phyloP scores from a whole-genome alignment of 148 eudicot genomes.

The Arbutus unedo region DNA sequence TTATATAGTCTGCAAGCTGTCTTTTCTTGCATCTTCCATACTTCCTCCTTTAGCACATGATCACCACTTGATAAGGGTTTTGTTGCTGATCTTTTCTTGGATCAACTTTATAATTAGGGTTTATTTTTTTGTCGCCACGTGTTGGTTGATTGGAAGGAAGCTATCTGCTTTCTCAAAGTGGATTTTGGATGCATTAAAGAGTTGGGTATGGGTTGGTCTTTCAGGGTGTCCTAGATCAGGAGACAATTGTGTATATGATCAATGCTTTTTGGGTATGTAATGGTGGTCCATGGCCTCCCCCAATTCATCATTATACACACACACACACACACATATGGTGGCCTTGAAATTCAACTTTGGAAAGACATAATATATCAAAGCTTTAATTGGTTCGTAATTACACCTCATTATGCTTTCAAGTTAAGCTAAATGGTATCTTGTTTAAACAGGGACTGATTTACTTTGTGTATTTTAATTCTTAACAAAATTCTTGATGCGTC shows the following conservation, averaged over 20 bases:
- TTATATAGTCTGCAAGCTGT: constrained; percentile 19
- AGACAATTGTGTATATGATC: constrained; percentile 8
- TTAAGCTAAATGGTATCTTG: not conserved
- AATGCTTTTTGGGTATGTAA: constrained; percentile 10
- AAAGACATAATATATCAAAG: not conserved
- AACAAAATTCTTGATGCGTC: not conserved
- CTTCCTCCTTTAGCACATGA: constrained; percentile 35
- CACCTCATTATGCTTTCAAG: constrained; percentile 6
- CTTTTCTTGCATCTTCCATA: constrained; percentile 8
- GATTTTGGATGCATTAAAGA: constrained; percentile 8
- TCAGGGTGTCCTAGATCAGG: constrained; percentile 16
- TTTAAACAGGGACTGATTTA: not conserved
- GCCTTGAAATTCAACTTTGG: too few species aligned
- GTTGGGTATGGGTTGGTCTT: not conserved
- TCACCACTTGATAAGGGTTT: constrained; percentile 14
- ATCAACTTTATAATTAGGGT: too few species aligned
- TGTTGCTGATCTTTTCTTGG: not conserved
- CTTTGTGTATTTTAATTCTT: not conserved
- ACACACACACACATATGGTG: too few species aligned
- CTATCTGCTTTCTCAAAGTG: not conserved
- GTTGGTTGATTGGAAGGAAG: constrained; percentile 6
- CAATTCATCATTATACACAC: too few species aligned
- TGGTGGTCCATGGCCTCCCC: constrained; percentile 16
- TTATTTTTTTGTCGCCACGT: not conserved
- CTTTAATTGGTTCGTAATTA: not conserved